Conservation (phyloP, 768 basidiomycete species). For the Lactarius indigo region DNA sequence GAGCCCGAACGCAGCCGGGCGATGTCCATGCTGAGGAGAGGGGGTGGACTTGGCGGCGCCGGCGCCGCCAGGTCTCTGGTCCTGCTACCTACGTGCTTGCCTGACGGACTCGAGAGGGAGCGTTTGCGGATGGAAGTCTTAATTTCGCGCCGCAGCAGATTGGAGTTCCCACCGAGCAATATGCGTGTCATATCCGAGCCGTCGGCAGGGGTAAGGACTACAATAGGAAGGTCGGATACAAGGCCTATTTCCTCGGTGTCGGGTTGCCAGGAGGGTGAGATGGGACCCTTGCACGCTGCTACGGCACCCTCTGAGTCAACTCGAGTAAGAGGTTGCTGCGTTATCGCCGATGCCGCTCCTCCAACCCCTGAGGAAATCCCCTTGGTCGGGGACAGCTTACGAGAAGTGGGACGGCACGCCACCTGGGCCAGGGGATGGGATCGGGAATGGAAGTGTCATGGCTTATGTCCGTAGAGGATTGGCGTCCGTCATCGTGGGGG, state of each 20-base stretch:
- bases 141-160: background rate
- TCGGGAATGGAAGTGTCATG: background rate
- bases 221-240: background rate
- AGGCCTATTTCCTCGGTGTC: background rate
- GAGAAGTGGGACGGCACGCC: background rate
- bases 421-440: background rate
- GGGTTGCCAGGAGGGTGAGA: background rate
- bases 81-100: background rate
- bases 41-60: background rate
- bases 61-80: background rate
- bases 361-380: background rate
- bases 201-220: background rate
- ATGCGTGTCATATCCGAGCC: too few relatives aligned
- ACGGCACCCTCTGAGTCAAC: background rate
- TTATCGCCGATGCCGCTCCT: background rate
- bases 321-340: background rate
- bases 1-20: constrained; percentile 12
- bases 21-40: background rate
- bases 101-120: background rate
- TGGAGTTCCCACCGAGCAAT: background rate
- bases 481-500: background rate
- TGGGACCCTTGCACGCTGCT: background rate
- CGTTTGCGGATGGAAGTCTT: background rate
- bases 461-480: background rate
- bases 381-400: too few relatives aligned